Percentiles rank a stretch among this genome's conserved stretches.
Evolutionary conservation across 306 rosid genomes (phyloP).

Genomic region (Corylus avellana): DNA sequence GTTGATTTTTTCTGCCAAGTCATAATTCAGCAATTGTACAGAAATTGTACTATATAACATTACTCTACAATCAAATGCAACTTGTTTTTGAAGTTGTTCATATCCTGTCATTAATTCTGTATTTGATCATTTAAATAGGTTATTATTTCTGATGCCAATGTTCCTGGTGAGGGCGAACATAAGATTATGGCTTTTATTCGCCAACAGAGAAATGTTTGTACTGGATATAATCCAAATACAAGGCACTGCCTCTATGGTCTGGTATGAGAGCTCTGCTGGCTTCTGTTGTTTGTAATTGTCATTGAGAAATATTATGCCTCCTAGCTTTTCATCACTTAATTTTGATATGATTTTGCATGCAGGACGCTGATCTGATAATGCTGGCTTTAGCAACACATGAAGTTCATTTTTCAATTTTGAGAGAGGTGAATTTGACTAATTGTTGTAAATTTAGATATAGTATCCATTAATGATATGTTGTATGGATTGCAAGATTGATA

Average conservation of each 20-base stretch:
- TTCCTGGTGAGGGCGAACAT: constrained; percentile 76
- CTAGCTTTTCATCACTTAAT: not conserved
- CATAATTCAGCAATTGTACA: no score
- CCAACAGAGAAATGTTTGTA: constrained; percentile 32
- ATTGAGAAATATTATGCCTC: not conserved
- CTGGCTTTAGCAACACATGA: constrained; percentile 59
- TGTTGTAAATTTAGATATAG: not conserved
- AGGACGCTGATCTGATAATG: constrained; percentile 72
- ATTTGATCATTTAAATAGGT: constrained; percentile 27
- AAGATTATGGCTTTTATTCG: constrained; percentile 53
- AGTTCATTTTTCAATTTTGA: constrained; percentile 57
- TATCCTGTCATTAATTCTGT: not conserved
- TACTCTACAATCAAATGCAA: no score
- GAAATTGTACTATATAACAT: no score
- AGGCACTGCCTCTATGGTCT: constrained; percentile 62
- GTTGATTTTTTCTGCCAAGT: no score
- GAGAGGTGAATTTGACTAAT: constrained; percentile 46
- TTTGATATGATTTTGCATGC: constrained; percentile 12
- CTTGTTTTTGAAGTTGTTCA: not conserved
- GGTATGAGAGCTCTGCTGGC: constrained; percentile 26
- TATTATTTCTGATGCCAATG: constrained; percentile 62
- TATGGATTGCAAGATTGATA: not conserved
- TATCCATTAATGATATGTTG: not conserved
- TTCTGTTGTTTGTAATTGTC: not conserved
- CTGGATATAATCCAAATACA: constrained; percentile 45